Evolutionary conservation across 2,329 filamentous ascomycete species (phyloP).

Genomic region (Botrytis cinerea): DNA sequence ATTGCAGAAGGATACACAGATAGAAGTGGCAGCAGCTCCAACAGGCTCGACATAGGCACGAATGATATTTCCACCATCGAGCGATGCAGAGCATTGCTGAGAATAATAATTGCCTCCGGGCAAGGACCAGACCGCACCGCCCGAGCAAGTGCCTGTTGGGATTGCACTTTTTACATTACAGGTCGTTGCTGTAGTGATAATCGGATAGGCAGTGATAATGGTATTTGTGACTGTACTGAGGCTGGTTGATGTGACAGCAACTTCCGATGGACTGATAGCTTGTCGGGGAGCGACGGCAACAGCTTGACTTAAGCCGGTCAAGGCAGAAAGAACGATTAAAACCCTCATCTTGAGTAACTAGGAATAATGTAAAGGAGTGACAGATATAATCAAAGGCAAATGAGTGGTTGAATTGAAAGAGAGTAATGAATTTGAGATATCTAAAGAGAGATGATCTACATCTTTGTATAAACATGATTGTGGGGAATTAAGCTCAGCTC

Average conservation of each 20-base stretch:
- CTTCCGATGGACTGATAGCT: background rate
- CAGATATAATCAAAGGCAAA: background rate
- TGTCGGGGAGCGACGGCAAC: background rate
- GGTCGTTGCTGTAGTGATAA: background rate
- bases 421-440: background rate
- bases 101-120: slow-evolving; percentile 11
- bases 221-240: background rate
- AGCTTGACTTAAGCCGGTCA: background rate
- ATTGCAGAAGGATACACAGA: background rate
- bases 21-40: background rate
- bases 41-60: background rate
- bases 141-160: background rate
- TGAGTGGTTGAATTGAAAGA: background rate
- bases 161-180: background rate
- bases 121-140: background rate
- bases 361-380: background rate
- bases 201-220: background rate
- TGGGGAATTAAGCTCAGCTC: background rate
- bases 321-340: background rate
- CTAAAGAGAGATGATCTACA: background rate
- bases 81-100: background rate
- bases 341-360: background rate
- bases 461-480: background rate
- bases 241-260: background rate
- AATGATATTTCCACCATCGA: background rate